Percentiles rank a stretch among this genome's conserved stretches.
Conservation (phyloP, 768 basidiomycete genomes). For the Russula lepida region DNA sequence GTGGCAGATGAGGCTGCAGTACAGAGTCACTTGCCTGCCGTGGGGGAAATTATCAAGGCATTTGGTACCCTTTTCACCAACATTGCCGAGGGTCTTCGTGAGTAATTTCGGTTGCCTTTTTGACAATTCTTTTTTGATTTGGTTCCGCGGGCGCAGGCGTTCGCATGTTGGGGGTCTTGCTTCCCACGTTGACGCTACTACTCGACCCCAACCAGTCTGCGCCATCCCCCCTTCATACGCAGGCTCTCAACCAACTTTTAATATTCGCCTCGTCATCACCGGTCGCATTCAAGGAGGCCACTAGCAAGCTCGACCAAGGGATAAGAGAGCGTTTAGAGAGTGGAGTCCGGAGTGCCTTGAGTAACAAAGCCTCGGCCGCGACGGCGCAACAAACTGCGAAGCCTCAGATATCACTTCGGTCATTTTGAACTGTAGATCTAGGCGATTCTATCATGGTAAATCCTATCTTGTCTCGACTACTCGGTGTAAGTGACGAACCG, state of each 20-base stretch:
- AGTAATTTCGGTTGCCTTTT: neutral
- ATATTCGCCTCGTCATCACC: conserved; percentile 21
- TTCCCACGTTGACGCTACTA: conserved; percentile 20
- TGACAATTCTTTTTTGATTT: neutral
- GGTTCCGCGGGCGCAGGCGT: conserved; percentile 4
- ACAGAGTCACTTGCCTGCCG: conserved; percentile 50
- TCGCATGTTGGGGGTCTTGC: conserved; percentile 15
- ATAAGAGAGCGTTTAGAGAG: conserved; percentile 18
- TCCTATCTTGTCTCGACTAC: neutral
- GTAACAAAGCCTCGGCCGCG: conserved; percentile 2
- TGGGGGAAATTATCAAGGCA: conserved; percentile 78
- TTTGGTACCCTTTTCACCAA: conserved; percentile 32
- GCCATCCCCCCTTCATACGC: conserved; percentile 17
- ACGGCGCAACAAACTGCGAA: conserved; percentile 9
- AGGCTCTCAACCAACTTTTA: conserved; percentile 17
- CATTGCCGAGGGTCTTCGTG: conserved; percentile 19
- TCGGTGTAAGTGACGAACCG: neutral
- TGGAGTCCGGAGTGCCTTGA: conserved; percentile 15
- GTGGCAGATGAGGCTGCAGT: conserved; percentile 49
- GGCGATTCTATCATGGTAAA: neutral
- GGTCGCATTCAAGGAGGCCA: conserved; percentile 20
- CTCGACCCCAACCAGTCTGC: conserved; percentile 11
- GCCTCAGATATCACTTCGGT: conserved; percentile 21
- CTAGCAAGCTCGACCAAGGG: conserved; percentile 14
- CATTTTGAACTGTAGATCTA: conserved; percentile 12